Percentiles rank a stretch among this genome's conserved stretches.
These are phyloP conservation scores for Pichia sp. DNA, from an alignment of 1,139 yeast genomes.

Conservation along the genomic window DNA sequence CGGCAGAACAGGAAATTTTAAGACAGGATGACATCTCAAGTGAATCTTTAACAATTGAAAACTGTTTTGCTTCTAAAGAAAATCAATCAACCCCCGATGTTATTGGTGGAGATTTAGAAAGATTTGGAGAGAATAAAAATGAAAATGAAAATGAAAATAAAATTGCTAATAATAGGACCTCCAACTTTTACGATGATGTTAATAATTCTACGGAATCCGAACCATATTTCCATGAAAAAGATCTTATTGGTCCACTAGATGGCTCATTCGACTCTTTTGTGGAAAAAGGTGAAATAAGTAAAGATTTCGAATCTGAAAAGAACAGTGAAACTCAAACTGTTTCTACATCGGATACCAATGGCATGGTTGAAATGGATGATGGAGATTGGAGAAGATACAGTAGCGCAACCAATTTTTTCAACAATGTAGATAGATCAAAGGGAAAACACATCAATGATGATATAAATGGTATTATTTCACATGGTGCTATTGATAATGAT, in stretches of 20 bases:
- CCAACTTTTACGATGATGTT: background rate
- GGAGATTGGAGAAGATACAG: constrained; percentile 11
- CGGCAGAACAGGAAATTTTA: too few relatives aligned
- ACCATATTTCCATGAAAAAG: background rate
- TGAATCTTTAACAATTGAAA: too few relatives aligned
- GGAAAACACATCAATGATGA: background rate
- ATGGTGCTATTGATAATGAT: background rate
- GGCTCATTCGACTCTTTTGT: background rate
- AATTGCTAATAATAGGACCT: background rate
- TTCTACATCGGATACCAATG: constrained; percentile 1
- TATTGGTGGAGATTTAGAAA: too few relatives aligned
- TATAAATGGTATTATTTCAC: background rate
- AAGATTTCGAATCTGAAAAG: too few relatives aligned
- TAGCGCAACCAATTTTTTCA: constrained; percentile 10
- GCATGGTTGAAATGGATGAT: constrained; percentile 1
- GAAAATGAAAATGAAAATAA: background rate
- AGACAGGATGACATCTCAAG: too few relatives aligned
- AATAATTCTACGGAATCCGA: too few relatives aligned
- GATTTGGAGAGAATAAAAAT: background rate
- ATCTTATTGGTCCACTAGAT: background rate
- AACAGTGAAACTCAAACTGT: background rate
- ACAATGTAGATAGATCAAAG: background rate
- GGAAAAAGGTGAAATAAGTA: background rate
- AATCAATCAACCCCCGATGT: too few relatives aligned
- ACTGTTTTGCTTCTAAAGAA: too few relatives aligned